Base-by-base conservation (phyloP, 495 filamentous ascomycete genomes). In the Hyaloscypha finlandica region DNA sequence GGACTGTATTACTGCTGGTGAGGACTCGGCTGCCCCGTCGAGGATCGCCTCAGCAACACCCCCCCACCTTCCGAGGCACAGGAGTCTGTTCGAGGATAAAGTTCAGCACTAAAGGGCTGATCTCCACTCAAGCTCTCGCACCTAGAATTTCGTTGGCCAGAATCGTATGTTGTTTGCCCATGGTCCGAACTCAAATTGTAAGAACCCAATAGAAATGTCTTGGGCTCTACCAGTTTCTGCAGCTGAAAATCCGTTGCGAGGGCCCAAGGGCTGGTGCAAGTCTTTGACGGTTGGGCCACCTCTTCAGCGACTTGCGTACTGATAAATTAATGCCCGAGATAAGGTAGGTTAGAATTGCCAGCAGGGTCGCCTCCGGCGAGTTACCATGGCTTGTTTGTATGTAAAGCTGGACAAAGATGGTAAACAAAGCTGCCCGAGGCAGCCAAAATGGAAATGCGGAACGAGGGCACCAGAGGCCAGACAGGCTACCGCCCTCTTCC, bases 381-480 rank as follows among this genome's bases (percentile, higher is more conserved):
- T 6, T 48, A 48, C 42, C 42, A 48, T 1, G 11, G 35, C 12
- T 16, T 6, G 42, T 12, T 48, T 12, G 42, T 12, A 11, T 14
- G 42, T 11, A 19, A 4, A 48, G 42, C 42, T 48, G 42, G 42
- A 4, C 16, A 48, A 48, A 19, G 16, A 56, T 56, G 30, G 53
- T 30, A 29, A 3, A 25, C n/a, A 30, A 30, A 56, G 53, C 53
- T 31, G 6, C n/a, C 54, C 6, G 25, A 53, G 25, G 29, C 11
- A 52, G 61, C 61, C 45, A 55, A 55, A 63, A 55, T 53, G 51
- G 61, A 63, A 53, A 11, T 19, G 16, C 61, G 61, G 61, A 63
- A 48, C 61, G 61, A 11, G 4, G 42, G 5, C 61, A 3, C 60
- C 60, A 51, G 51, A 14, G 6, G 19, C 51, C 19, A 25, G 19